Conservation (phyloP, 805 yeast species). For the Pichia paraexigua region DNA sequence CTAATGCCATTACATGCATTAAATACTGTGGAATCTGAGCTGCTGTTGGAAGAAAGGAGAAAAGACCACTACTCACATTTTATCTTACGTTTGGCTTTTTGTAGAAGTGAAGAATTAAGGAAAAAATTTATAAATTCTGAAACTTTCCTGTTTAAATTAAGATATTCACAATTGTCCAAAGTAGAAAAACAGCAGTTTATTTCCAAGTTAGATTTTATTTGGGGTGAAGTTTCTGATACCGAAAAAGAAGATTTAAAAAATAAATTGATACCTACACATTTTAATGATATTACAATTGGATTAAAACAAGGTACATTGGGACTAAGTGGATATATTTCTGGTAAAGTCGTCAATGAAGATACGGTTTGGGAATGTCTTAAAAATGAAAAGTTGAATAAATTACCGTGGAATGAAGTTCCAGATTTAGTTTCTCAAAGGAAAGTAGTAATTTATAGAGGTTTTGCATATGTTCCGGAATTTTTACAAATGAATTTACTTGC, state of each 20-base stretch:
- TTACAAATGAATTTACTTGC: conserved; percentile 66
- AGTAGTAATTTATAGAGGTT: conserved; percentile 60
- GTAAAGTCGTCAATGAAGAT: conserved; percentile 39
- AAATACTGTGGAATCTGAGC: conserved; percentile 30
- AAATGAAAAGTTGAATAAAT: conserved; percentile 65
- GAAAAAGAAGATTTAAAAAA: conserved; percentile 48
- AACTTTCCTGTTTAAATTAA: conserved; percentile 58
- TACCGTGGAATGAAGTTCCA: conserved; percentile 81
- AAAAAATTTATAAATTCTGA: conserved; percentile 75
- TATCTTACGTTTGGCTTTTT: conserved; percentile 81
- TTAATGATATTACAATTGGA: conserved; percentile 33
- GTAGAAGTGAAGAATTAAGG: conserved; percentile 78
- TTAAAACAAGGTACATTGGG: conserved; percentile 25
- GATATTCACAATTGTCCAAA: conserved; percentile 57
- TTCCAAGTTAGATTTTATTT: conserved; percentile 53
- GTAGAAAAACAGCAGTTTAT: conserved; percentile 68
- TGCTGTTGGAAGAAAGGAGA: conserved; percentile 50
- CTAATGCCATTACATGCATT: conserved; percentile 54
- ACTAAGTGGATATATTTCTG: conserved; percentile 7
- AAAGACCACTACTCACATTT: conserved; percentile 93
- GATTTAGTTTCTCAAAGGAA: conserved; percentile 69
- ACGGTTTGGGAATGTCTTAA: conserved; percentile 43
- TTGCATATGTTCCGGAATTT: conserved; percentile 77
- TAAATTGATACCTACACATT: conserved; percentile 48
- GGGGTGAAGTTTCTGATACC: conserved; percentile 57